Conservation (phyloP, 768 basidiomycete species). For the Phylloporus sp. region DNA sequence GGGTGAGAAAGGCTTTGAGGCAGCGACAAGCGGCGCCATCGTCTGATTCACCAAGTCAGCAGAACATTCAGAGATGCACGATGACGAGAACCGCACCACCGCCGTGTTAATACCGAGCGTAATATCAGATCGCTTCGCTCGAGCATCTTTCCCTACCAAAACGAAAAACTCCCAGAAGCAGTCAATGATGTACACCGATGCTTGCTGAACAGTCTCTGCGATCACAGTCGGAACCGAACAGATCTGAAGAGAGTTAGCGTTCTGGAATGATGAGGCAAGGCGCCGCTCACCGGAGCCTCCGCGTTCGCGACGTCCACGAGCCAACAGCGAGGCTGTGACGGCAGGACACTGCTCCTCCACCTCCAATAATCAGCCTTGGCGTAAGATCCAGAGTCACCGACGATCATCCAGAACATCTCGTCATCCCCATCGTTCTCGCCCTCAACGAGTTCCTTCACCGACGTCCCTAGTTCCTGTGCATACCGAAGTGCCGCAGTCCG, state of each 20-base stretch:
- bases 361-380: conserved; percentile 81
- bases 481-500: conserved; percentile 59
- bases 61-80: background rate
- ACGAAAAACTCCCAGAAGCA: conserved; percentile 80
- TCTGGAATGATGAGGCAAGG: background rate
- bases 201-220: conserved; percentile 34
- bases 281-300: conserved; percentile 38
- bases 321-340: conserved; percentile 55
- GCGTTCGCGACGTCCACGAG: conserved; percentile 39
- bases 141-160: conserved; percentile 62
- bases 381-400: conserved; percentile 64
- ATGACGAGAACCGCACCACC: conserved; percentile 36
- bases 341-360: conserved; percentile 49
- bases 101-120: conserved; percentile 55
- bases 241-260: conserved; percentile 36
- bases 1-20: conserved; percentile 61
- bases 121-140: conserved; percentile 55
- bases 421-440: conserved; percentile 58
- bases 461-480: conserved; percentile 41
- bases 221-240: conserved; percentile 40
- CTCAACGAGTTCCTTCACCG: conserved; percentile 55
- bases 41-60: conserved; percentile 35
- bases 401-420: conserved; percentile 83
- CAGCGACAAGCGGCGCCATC: conserved; percentile 47
- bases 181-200: conserved; percentile 61